These are phyloP conservation scores for Colletotrichum coccodes DNA, from an alignment of 2,329 filamentous ascomycete species.

Conservation along the genomic window DNA sequence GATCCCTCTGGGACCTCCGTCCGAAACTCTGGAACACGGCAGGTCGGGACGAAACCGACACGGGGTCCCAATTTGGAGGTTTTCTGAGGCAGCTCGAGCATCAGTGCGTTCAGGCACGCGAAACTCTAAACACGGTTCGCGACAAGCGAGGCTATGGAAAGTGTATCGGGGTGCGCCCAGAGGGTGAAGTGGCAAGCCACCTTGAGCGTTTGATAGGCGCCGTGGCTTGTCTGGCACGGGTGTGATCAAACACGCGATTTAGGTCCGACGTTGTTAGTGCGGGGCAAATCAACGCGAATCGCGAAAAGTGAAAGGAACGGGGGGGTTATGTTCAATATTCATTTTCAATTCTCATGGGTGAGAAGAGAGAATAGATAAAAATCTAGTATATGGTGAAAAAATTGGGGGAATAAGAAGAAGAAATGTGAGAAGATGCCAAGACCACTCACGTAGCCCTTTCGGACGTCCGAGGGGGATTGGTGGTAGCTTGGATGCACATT, in stretches of 20 bases:
- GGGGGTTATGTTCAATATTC: not conserved
- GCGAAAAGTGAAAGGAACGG: not conserved
- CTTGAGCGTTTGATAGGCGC: not conserved
- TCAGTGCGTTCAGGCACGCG: constrained; percentile 2
- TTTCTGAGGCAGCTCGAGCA: constrained; percentile 1
- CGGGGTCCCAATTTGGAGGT: not conserved
- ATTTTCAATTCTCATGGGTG: not conserved
- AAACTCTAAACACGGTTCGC: not conserved
- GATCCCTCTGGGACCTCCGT: not conserved
- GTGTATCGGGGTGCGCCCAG: too few relatives aligned
- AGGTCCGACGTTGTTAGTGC: not conserved
- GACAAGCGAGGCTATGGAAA: not conserved
- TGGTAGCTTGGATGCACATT: constrained; percentile 11
- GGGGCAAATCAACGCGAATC: not conserved
- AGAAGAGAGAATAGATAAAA: not conserved
- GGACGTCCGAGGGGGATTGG: not conserved
- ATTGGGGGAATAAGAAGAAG: constrained; percentile 6
- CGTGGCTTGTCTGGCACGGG: not conserved
- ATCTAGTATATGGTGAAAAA: constrained; percentile 25
- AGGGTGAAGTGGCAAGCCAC: too few relatives aligned
- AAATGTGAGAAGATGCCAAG: constrained; percentile 15
- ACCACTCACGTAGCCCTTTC: not conserved
- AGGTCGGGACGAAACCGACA: not conserved
- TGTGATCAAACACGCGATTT: not conserved
- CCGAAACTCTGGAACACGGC: not conserved